phyloP scores from a whole-genome alignment of 2,329 filamentous ascomycete species.

The Monosporascus sp. region DNA sequence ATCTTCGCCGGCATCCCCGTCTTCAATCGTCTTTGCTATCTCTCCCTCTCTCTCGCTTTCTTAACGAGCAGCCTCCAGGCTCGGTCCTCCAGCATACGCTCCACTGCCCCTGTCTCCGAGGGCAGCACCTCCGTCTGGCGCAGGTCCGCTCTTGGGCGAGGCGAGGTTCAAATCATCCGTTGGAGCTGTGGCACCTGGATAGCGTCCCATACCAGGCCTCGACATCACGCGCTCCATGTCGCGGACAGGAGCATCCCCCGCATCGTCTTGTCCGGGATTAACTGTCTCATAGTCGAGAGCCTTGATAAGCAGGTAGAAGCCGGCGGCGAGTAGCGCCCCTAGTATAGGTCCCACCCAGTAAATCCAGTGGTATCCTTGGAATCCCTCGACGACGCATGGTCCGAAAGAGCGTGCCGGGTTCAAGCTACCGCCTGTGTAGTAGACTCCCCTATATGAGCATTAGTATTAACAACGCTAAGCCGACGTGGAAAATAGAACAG shows the following conservation, averaged over 20 bases:
- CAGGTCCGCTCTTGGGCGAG: not conserved
- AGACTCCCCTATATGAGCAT: slow-evolving; percentile 18
- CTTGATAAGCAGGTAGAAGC: slow-evolving; percentile 21
- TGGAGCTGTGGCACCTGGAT: not conserved
- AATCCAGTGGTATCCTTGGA: slow-evolving; percentile 28
- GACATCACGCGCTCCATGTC: not conserved
- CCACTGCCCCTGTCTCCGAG: too few species aligned
- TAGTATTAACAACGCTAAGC: too few species aligned
- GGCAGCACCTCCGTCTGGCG: too few species aligned
- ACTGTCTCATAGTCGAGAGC: slow-evolving; percentile 19
- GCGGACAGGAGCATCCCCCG: not conserved
- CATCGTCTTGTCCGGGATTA: slow-evolving; percentile 12
- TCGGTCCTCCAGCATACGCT: too few species aligned
- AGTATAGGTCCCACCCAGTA: slow-evolving; percentile 34
- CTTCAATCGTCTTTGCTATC: too few species aligned
- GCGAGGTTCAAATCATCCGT: not conserved
- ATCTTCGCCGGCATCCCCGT: too few species aligned
- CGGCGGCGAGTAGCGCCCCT: slow-evolving; percentile 30
- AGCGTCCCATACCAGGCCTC: not conserved
- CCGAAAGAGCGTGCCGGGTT: slow-evolving; percentile 31
- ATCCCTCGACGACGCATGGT: slow-evolving; percentile 22
- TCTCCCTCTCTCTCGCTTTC: too few species aligned
- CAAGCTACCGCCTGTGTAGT: slow-evolving; percentile 27
- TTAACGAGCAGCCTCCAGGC: too few species aligned
- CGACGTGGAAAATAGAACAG: too few species aligned